These are phyloP conservation scores for Artemisia annua DNA, from an alignment of 129 eudicot species.

Conservation along the genomic window DNA sequence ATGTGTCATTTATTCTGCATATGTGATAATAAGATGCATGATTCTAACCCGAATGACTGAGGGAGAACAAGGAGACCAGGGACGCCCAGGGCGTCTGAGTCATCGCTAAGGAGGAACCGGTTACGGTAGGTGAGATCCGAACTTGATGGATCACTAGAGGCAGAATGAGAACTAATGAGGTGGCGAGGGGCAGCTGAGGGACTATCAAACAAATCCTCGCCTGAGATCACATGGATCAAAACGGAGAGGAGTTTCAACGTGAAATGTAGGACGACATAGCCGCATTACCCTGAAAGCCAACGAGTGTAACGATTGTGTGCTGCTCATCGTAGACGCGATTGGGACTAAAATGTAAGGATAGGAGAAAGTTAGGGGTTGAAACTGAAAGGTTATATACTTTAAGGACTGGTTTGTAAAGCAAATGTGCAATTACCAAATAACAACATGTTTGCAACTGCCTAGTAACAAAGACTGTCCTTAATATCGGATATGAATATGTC, in stretches of 20 bases:
- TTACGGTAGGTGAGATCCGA: conserved; percentile 70
- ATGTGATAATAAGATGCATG: background rate
- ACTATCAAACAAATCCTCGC: conserved; percentile 80
- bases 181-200: conserved; percentile 52
- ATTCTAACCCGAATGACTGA: conserved; percentile 83
- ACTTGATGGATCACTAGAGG: conserved; percentile 28
- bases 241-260: conserved; percentile 80
- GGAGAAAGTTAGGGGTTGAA: conserved; percentile 18
- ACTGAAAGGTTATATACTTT: background rate
- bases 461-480: background rate
- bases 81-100: conserved; percentile 75
- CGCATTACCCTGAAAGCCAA: conserved; percentile 97
- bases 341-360: conserved; percentile 8
- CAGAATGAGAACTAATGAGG: conserved; percentile 42
- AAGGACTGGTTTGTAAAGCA: conserved; percentile 20
- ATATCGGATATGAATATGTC: conserved; percentile 19
- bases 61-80: conserved; percentile 94
- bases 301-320: conserved; percentile 58
- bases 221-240: conserved; percentile 85
- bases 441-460: conserved; percentile 1
- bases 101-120: conserved; percentile 62
- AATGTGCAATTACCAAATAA: background rate
- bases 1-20: background rate
- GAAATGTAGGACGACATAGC: conserved; percentile 84
- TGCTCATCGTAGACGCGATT: conserved; percentile 41